Base-by-base conservation (phyloP, 2,329 filamentous ascomycete genomes). In the Cladosporium sp. region DNA sequence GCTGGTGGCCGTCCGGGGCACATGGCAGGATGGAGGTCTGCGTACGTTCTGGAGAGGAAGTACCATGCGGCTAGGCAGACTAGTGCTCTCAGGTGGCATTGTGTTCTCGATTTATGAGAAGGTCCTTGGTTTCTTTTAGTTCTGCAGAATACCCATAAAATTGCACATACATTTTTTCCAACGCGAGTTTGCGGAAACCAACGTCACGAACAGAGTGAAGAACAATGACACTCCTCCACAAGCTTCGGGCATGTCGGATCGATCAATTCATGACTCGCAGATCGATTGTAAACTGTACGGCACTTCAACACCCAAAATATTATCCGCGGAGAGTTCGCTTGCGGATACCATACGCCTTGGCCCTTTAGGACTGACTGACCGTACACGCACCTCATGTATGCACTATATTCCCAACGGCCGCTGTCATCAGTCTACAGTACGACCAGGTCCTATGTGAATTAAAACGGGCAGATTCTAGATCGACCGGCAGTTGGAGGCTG, bases 71-170 rank as follows among this genome's bases (percentile, higher is more conserved):
- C 59, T 76, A 47, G 73, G 74, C 3, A 71, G 75, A 52, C 57
- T 76, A 41, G 70, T 75, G 0, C 69, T 77, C 44, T 74, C 73
- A 28, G 74, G 73, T 14, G 74, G 75, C 21, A 76, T 77, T 30
- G 68, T 76, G 11, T 76, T 75, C 38, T 72, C 74, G 10, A 72
- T 76, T 15, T 77, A 76, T 59, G 76, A 77, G 66, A 73, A 76
- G 66, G 69, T 75, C n/a, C 30, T 67, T 57, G 36, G 52, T 44
- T 41, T 67, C 34, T 64, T 64, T 26, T 64, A 47, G 41, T 38
- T 18, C 15, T 18, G 36, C 57, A 44, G 26, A 44, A 47, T 44
- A 55, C 52, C 52, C 52, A 55, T 55, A 24, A 30, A 55, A 32
- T 28, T 15, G 49, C n/a, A 55, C 4, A 34, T 34, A 34, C 8